phyloP scores from a whole-genome alignment of 177 flowering plant species.

The Vitis hybrid region DNA sequence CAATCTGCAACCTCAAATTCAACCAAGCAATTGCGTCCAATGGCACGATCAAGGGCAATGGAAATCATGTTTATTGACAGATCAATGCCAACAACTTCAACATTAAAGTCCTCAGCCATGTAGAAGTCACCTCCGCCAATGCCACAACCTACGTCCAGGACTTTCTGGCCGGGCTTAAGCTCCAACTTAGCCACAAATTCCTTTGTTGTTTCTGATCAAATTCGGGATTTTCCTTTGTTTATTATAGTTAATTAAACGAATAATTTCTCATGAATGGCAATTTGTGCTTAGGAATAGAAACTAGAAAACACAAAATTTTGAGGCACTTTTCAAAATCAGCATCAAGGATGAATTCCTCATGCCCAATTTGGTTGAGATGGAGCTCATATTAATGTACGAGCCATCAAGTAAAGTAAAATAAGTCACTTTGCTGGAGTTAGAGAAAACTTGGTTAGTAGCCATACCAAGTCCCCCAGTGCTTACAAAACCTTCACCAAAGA shows the following conservation, averaged over 20 bases:
- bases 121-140: slow-evolving; percentile 99
- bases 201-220: slow-evolving; percentile 77
- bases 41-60: slow-evolving; percentile 88
- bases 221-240: too few relatives aligned
- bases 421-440: neutral
- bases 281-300: too few relatives aligned
- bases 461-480: slow-evolving; percentile 98
- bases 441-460: slow-evolving; percentile 12
- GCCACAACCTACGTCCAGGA: slow-evolving; percentile 99
- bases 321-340: too few relatives aligned
- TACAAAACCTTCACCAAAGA: slow-evolving; percentile 93
- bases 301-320: too few relatives aligned
- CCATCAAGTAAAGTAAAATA: too few relatives aligned
- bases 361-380: too few relatives aligned
- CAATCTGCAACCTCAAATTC: slow-evolving; percentile 97
- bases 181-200: slow-evolving; percentile 87
- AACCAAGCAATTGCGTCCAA: slow-evolving; percentile 78
- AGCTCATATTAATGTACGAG: too few relatives aligned
- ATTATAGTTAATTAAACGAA: too few relatives aligned
- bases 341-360: too few relatives aligned
- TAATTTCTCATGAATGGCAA: too few relatives aligned
- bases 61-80: slow-evolving; percentile 96
- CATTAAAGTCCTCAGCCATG: slow-evolving; percentile 90
- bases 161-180: slow-evolving; percentile 90
- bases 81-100: slow-evolving; percentile 90